Percentiles rank a stretch among this genome's conserved stretches.
phyloP scores from a whole-genome alignment of 805 yeast genomes.

The Monosporozyma servazzii region DNA sequence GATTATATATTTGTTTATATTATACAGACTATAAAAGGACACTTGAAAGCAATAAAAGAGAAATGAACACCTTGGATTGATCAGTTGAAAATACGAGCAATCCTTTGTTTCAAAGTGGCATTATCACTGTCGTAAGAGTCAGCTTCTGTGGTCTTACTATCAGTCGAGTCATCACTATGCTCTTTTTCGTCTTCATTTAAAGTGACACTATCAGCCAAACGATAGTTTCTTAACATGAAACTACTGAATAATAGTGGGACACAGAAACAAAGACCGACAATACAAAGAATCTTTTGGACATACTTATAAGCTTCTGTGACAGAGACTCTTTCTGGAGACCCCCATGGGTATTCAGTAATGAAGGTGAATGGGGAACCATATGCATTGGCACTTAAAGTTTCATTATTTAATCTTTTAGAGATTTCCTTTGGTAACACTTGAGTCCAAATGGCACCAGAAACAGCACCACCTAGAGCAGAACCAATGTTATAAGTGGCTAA shows the following conservation, averaged over 20 bases:
- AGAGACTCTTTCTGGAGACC: slow-evolving; percentile 49
- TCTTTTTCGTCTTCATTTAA: slow-evolving; percentile 4
- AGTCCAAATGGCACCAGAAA: slow-evolving; percentile 70
- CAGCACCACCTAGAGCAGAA: slow-evolving; percentile 50
- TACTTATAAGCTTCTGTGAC: slow-evolving; percentile 50
- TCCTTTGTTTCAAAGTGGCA: background rate
- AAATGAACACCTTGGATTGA: no score
- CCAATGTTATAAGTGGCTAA: slow-evolving; percentile 52
- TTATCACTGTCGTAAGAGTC: background rate
- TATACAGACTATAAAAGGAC: background rate
- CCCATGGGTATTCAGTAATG: slow-evolving; percentile 45
- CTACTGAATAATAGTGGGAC: slow-evolving; percentile 42
- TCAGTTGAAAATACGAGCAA: background rate
- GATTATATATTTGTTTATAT: background rate
- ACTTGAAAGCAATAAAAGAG: background rate
- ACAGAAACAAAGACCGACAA: slow-evolving; percentile 46
- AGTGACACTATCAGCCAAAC: slow-evolving; percentile 24
- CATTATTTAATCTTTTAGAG: slow-evolving; percentile 28
- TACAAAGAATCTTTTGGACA: slow-evolving; percentile 48
- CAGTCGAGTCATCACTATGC: background rate
- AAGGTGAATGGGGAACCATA: slow-evolving; percentile 50
- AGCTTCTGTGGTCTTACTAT: background rate
- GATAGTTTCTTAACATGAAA: slow-evolving; percentile 45
- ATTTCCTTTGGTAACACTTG: slow-evolving; percentile 43
- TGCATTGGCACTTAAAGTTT: slow-evolving; percentile 35